Conservation (phyloP, 2,329 filamentous ascomycete genomes). For the Scedosporium dehoogii region DNA sequence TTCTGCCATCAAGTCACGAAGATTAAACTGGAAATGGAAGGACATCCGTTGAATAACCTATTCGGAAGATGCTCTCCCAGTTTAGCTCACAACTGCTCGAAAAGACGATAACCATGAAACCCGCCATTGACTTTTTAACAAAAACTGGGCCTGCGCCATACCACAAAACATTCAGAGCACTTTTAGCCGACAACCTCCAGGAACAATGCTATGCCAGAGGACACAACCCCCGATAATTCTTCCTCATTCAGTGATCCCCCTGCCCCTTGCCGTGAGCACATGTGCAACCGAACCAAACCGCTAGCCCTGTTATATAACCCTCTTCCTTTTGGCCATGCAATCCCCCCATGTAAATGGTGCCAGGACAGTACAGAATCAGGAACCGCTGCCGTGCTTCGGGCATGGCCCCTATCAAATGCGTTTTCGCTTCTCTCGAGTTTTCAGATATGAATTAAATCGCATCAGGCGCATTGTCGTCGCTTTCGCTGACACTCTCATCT, state of each 20-base stretch:
- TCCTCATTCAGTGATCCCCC: background rate
- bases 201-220: conserved; percentile 1
- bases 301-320: background rate
- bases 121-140: background rate
- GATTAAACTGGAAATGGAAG: too few relatives aligned
- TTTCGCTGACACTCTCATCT: conserved; percentile 91
- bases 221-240: background rate
- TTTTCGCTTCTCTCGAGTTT: conserved; percentile 3
- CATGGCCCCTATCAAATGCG: background rate
- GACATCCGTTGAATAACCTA: too few relatives aligned
- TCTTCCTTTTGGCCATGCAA: background rate
- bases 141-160: conserved; percentile 1
- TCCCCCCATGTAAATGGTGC: background rate
- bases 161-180: background rate
- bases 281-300: background rate
- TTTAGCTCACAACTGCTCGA: background rate
- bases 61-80: too few relatives aligned
- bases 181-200: background rate
- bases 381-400: background rate
- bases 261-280: background rate
- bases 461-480: conserved; percentile 64
- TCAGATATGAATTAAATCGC: conserved; percentile 21
- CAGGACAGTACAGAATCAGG: background rate
- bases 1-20: too few relatives aligned
- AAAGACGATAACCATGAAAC: background rate